Base-by-base conservation (phyloP, 768 basidiomycete genomes). In the Tulasnella calospora region DNA sequence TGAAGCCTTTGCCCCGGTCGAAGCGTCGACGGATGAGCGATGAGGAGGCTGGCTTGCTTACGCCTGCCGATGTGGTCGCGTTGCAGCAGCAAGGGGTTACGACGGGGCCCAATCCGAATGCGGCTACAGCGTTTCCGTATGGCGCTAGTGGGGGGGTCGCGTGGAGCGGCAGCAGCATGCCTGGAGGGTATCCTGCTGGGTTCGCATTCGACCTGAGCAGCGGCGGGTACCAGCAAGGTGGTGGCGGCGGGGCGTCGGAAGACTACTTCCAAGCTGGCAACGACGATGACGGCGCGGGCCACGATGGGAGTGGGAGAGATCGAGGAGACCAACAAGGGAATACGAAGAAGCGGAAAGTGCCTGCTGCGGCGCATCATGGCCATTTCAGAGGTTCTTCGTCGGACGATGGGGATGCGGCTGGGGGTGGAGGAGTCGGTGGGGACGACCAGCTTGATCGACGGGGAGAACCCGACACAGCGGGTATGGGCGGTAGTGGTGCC, bases 281-380 rank as follows among this genome's bases (percentile, higher is more conserved):
- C 23, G 35, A 35, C 10, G 78, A 79, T 40, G 88, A 88, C 76
- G 89, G 88, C 51, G 89, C 90, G 70, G 88, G 88, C 80, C 85
- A 87, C 40, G 88, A 85, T 13, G 90, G 89, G 80, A 89, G 87
- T 21, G 92, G 93, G 83, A 36, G 67, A 21, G 41, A 47, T 35
- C 91, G 92, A 81, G 84, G 91, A 40, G 90, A 89, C 79, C 93
- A 93, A 80, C 92, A 90, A 3, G 91, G 91, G 10, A 95, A 95
- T 82, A 92, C 92, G 71, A 95, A 95, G 89, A 95, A 95, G 85
- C 88, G 94, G 71, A 95, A 95, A 83, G 93, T 95, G 3, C 94
- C 94, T 0, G 92, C 83, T 21, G 78, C 73, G n/a, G 73, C 74
- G 51, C 74, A 75, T 57, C 74, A 75, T 46, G 41, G 33, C 3